Evolutionary conservation across 2,329 filamentous ascomycete genomes (phyloP).

Genomic region (Claviceps sorghi): DNA sequence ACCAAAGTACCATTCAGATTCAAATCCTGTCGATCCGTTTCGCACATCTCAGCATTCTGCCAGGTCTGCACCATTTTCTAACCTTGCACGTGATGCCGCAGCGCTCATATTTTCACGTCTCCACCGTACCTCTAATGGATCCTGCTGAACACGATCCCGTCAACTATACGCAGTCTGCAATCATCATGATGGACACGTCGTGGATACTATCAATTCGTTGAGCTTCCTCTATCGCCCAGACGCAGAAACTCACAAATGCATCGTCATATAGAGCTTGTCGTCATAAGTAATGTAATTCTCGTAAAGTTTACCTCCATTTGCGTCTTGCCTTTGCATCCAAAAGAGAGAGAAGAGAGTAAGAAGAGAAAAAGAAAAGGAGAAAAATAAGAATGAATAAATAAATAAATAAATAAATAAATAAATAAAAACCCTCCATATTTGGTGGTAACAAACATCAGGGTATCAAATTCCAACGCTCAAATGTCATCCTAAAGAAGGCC

Average conservation of each 20-base stretch:
- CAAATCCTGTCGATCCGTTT: no score
- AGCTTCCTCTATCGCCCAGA: no score
- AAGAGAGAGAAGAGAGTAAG: not conserved
- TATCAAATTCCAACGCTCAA: conserved; percentile 5
- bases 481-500: not conserved
- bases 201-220: not conserved
- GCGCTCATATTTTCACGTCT: no score
- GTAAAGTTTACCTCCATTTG: not conserved
- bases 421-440: conserved; percentile 1
- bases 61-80: no score
- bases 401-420: not conserved
- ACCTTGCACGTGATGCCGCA: no score
- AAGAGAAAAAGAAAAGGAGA: not conserved
- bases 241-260: not conserved
- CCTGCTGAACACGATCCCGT: no score
- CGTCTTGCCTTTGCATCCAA: not conserved
- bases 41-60: no score
- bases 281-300: no score
- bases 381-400: not conserved
- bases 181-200: no score
- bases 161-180: no score
- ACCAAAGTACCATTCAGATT: no score
- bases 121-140: no score
- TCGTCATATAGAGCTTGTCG: not conserved
- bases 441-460: conserved; percentile 6